Evolutionary conservation across 2,329 filamentous ascomycete genomes (phyloP), one percentile per base, ranked within the genome.

Genomic region (Mollisiaceae sp.): DNA sequence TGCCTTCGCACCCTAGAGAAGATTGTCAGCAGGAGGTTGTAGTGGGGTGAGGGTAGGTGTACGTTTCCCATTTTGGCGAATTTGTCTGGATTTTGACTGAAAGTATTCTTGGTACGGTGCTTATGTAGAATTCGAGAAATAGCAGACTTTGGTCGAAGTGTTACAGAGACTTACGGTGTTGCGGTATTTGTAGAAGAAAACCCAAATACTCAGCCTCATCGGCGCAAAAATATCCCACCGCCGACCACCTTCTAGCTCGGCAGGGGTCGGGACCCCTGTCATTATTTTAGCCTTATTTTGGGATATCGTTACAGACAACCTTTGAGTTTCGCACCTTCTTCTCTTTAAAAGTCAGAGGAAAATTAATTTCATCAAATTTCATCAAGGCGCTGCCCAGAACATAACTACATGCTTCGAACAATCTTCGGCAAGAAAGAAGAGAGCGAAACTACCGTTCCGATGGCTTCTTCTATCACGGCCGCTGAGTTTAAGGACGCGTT

Each of bases 1-100:
- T 77, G 88, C 87, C 79, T 87, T 89, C 78, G 85, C 86, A 81
- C 88, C 88, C 85, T 87, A 61, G 62, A 58, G 43, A n/a, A 24
- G 22, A 54, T 15, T 32, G 38, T 67, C 59, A 69, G 62, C 43
- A 54, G 22, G 52, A 20, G 39, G 38, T 22, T n/a, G 24, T 32
- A 35, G 50, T 54, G 50, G 24, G 50, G 50, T 54, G 47, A 20
- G n/a, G 22, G 47, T 18, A 20, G 4, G 55, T 64, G 43, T 70
- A 71, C 71, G 68, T 74, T 74, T 68, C 72, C 72, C 72, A 74
- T 73, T n/a, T 66, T 70, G 27, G 58, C 64, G 58, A 58, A 56
- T 52, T 39, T 52, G 11, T 39, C 15, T 58, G 43, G 20, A 24
- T 24, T 24, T 20, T 8, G 55, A 57, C 4, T 38, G 32, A 38